Evolutionary conservation across 768 basidiomycete species (phyloP), one percentile per base, ranked within the genome.

Genomic region (Suillus bovinus): DNA sequence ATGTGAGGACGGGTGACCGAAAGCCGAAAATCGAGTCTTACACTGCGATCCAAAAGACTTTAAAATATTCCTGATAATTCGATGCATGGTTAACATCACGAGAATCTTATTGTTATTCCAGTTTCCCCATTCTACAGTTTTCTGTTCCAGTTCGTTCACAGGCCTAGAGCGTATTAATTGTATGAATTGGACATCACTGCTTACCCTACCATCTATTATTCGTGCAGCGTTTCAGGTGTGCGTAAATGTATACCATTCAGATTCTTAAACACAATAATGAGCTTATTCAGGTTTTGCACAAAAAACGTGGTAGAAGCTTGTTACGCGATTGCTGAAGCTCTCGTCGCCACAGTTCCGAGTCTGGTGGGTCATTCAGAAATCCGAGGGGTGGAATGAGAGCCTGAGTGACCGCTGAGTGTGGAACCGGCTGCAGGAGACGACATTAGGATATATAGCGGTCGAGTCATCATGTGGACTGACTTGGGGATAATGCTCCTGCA

Each of bases 181-280:
- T 33, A 11, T 16, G 55, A 10, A 8, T 22, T 41, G 44, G 14
- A 20, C 6, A 44, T 55, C 36, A 17, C 8, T 17, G 53, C 56
- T 42, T 8, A 64, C 71, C 58, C 14, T 54, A 49, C 36, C 59
- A 7, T 22, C 16, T 7, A 49, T 61, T 65, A 9, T 5, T 22
- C 17, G 34, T 24, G 58, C 72, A 75, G 14, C 14, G 50, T n/a
- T 46, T 44, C 29, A 72, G 8, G 57, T 75, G 72, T 20, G 65
- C 46, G 50, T 66, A 75, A 4, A 63, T 64, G 39, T 75, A 55
- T 62, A 68, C 56, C 24, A 72, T 70, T n/a, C 33, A 75, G 61
- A 58, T 66, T n/a, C 72, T 73, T 50, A 31, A 29, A 24, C 46
- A 22, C 39, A 6, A n/a, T 8, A 17, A 9, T 46, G 22, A 53